Conservation (phyloP, 331 rosid species). For the Acacia concinna region DNA sequence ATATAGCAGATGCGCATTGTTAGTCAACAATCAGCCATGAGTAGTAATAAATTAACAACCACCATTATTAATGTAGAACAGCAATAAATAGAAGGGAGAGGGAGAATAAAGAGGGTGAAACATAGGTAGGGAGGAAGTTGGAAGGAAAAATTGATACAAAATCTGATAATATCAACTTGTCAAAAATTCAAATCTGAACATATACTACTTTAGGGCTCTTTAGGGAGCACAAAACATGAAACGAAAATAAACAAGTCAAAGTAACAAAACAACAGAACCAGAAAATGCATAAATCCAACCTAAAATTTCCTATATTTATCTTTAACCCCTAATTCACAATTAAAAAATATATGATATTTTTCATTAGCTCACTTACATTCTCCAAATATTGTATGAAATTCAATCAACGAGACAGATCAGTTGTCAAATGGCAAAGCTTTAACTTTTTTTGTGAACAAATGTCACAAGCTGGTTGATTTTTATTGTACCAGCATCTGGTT, state of each 20-base stretch:
- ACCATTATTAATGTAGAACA: constrained; percentile 13
- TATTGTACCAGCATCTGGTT: not conserved
- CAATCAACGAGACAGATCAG: not conserved
- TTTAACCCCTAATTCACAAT: not conserved
- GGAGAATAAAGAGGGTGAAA: not conserved
- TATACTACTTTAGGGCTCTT: not conserved
- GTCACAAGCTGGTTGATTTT: constrained; percentile 12
- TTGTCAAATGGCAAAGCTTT: constrained; percentile 6
- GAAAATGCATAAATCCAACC: not conserved
- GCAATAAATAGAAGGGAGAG: not conserved
- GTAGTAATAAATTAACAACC: not conserved
- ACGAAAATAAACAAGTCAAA: too few relatives aligned
- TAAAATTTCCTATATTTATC: not conserved
- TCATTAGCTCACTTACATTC: not conserved
- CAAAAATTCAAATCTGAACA: not conserved
- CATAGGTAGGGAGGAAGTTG: not conserved
- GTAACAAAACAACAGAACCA: not conserved
- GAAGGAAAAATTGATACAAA: not conserved
- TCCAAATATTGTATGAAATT: constrained; percentile 11
- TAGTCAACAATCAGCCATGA: constrained; percentile 1
- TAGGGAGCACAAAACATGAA: not conserved
- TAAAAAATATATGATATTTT: too few relatives aligned
- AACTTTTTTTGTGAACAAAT: constrained; percentile 12
- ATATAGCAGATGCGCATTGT: constrained; percentile 7
- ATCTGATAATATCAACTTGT: not conserved